Evolutionary conservation across 352 stramenopile genomes (phyloP).

Genomic region (Globisporangium ultimum): DNA sequence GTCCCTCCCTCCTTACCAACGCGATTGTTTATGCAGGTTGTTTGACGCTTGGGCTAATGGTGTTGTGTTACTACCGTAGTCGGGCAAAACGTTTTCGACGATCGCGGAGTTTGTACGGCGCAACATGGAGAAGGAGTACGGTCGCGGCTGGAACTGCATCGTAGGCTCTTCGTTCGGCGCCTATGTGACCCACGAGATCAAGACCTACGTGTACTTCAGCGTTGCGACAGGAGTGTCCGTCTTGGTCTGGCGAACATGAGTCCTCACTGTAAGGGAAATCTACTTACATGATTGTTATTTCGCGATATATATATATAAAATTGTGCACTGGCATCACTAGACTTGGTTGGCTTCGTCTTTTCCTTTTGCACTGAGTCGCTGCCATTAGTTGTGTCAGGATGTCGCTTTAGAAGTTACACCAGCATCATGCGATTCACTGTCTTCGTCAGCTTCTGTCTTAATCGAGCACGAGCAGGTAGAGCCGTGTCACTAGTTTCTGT

Average conservation of each 20-base stretch:
- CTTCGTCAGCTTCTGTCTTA: slow-evolving; percentile 34
- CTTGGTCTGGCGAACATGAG: slow-evolving; percentile 88
- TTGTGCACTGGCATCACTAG: neutral
- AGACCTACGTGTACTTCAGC: slow-evolving; percentile 95
- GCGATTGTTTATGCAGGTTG: neutral
- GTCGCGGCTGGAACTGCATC: slow-evolving; percentile 91
- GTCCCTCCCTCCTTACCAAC: slow-evolving; percentile 6
- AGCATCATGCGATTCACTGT: slow-evolving; percentile 51
- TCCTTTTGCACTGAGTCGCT: neutral
- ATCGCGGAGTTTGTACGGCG: slow-evolving; percentile 90
- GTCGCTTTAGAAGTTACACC: slow-evolving; percentile 18
- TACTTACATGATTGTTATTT: slow-evolving; percentile 2
- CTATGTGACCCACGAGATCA: slow-evolving; percentile 95
- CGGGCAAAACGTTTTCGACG: slow-evolving; percentile 90
- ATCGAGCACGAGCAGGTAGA: slow-evolving; percentile 18
- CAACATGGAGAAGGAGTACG: slow-evolving; percentile 93
- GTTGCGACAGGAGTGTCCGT: slow-evolving; percentile 90
- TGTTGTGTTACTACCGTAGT: slow-evolving; percentile 30
- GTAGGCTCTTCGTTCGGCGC: slow-evolving; percentile 90
- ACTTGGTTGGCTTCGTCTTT: slow-evolving; percentile 2
- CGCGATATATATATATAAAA: slow-evolving; percentile 5
- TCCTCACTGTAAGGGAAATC: neutral
- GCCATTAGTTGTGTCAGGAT: neutral
- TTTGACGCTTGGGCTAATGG: neutral
- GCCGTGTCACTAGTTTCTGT: slow-evolving; percentile 15